Conservation (phyloP, 352 stramenopile genomes). For the Phytophthora multivora region DNA sequence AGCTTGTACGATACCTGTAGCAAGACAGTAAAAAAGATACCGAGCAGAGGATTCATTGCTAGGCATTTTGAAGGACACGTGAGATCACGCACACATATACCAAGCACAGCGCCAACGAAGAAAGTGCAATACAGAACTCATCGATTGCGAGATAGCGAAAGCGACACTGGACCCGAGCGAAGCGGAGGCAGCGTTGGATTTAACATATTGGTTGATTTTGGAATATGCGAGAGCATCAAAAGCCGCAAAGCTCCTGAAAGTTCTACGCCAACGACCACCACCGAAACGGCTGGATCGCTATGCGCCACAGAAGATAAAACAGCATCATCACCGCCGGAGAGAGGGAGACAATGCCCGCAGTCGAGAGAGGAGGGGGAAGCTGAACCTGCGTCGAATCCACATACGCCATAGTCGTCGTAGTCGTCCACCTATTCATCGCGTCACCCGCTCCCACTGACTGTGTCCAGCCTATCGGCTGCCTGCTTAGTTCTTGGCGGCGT, state of each 20-base stretch:
- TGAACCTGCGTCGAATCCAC: conserved; percentile 21
- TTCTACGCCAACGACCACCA: conserved; percentile 37
- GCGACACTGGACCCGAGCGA: conserved; percentile 29
- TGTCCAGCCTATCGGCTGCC: conserved; percentile 12
- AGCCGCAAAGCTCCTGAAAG: conserved; percentile 19
- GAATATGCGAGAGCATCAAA: conserved; percentile 45
- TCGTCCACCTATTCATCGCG: conserved; percentile 5
- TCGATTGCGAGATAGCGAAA: conserved; percentile 28
- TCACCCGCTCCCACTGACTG: conserved; percentile 3
- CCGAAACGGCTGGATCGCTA: conserved; percentile 22
- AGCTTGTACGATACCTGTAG: neutral
- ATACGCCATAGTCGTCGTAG: neutral
- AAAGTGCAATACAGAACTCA: conserved; percentile 14
- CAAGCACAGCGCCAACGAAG: neutral
- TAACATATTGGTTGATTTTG: conserved; percentile 61
- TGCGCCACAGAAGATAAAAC: conserved; percentile 32
- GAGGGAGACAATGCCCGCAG: conserved; percentile 9
- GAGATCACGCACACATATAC: conserved; percentile 1
- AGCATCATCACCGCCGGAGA: conserved; percentile 14
- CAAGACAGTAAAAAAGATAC: neutral
- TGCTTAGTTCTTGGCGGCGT: conserved; percentile 93
- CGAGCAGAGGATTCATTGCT: neutral
- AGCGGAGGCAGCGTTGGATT: conserved; percentile 39
- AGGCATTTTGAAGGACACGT: conserved; percentile 8
- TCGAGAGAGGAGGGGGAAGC: conserved; percentile 5